Conservation (phyloP, 352 stramenopile genomes). For the Peronospora belbahrii region DNA sequence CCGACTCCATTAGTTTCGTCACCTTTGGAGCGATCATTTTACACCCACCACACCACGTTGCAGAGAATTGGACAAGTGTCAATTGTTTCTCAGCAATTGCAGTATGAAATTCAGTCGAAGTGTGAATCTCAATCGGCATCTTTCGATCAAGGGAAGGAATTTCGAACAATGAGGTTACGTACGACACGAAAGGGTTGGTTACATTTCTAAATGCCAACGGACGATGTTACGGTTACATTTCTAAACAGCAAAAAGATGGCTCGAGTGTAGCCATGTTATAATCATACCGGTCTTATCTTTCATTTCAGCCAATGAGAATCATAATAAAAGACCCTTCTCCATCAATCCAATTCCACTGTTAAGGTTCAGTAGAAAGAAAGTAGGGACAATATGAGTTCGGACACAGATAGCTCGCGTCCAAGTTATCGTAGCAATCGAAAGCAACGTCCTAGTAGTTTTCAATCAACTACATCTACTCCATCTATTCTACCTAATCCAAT, state of each 20-base stretch:
- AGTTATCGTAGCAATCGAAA: conserved; percentile 12
- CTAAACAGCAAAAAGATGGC: too few species aligned
- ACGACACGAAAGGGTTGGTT: too few species aligned
- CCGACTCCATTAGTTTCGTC: conserved; percentile 41
- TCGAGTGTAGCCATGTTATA: too few species aligned
- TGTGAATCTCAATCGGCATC: conserved; percentile 38
- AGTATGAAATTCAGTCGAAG: conserved; percentile 40
- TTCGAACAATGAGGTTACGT: too few species aligned
- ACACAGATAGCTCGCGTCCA: conserved; percentile 6
- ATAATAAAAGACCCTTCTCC: not conserved
- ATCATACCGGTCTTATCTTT: too few species aligned
- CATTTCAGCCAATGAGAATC: not conserved
- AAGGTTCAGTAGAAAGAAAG: too few species aligned
- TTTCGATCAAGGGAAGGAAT: not conserved
- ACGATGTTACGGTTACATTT: too few species aligned
- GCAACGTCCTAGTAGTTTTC: conserved; percentile 9
- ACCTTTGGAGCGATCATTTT: conserved; percentile 64
- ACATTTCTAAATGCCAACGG: too few species aligned
- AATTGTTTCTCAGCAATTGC: conserved; percentile 41
- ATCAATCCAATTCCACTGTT: too few species aligned
- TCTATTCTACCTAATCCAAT: too few species aligned
- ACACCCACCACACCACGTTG: conserved; percentile 70
- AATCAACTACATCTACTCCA: too few species aligned
- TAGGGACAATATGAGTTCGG: conserved; percentile 18
- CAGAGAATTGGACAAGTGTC: conserved; percentile 55